Percentiles rank a stretch among this genome's conserved stretches.
Conservation (phyloP, 108 stramenopile genomes). For the Cyclostephanos tholiformis region DNA sequence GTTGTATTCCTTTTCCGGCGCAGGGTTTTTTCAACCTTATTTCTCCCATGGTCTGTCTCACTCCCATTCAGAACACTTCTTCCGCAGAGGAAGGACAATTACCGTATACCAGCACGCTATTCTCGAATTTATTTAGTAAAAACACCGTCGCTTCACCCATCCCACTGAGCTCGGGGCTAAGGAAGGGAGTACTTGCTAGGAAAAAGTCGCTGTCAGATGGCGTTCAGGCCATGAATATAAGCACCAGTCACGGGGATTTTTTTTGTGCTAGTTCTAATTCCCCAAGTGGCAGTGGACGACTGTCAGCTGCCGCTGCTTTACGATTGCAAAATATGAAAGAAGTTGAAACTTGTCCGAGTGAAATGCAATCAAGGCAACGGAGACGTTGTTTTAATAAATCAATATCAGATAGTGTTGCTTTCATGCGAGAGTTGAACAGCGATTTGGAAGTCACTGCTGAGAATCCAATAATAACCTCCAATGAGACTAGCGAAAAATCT, state of each 20-base stretch:
- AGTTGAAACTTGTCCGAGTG: constrained; percentile 2
- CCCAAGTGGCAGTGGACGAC: constrained; percentile 8
- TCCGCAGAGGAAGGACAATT: neutral
- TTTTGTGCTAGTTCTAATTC: neutral
- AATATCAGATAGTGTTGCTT: constrained; percentile 25
- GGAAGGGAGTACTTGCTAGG: constrained; percentile 7
- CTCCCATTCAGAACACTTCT: neutral
- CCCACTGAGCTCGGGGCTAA: neutral
- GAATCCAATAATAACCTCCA: neutral
- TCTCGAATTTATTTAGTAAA: neutral
- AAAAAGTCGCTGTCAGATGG: constrained; percentile 46
- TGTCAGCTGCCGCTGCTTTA: constrained; percentile 33
- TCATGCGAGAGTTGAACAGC: constrained; percentile 6
- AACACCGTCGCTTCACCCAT: neutral
- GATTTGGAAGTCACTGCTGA: neutral
- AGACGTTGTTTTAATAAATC: constrained; percentile 12
- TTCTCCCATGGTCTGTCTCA: neutral
- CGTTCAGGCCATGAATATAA: constrained; percentile 30
- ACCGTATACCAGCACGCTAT: neutral
- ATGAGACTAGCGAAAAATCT: neutral
- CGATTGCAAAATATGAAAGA: constrained; percentile 14
- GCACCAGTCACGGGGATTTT: constrained; percentile 1
- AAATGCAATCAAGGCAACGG: neutral
- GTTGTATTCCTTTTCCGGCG: neutral
- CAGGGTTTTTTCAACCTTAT: neutral